These are phyloP conservation scores for Amylocarpus encephaloides DNA, from an alignment of 2,329 filamentous ascomycete species.

Conservation along the genomic window DNA sequence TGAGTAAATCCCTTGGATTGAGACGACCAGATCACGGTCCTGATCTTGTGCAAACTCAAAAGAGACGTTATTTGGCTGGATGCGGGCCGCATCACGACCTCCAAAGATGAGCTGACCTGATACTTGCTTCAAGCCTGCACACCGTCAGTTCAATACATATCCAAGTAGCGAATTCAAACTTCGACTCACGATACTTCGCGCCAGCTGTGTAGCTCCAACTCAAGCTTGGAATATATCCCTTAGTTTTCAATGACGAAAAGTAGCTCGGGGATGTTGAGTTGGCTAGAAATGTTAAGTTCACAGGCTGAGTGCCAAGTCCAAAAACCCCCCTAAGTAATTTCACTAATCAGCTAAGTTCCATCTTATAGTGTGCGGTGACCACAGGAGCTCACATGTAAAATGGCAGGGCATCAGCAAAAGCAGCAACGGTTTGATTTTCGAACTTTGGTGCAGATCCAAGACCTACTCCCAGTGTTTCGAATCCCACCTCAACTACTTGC, in stretches of 20 bases:
- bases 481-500: conserved; percentile 16
- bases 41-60: conserved; percentile 35
- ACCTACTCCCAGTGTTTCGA: conserved; percentile 5
- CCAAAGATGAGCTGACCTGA: conserved; percentile 36
- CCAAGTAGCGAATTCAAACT: no score
- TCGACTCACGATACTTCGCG: conserved; percentile 28
- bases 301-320: conserved; percentile 14
- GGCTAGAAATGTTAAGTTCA: conserved; percentile 10
- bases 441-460: background rate
- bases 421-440: conserved; percentile 10
- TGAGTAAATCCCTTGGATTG: conserved; percentile 29
- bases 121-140: conserved; percentile 29
- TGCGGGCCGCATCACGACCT: conserved; percentile 36
- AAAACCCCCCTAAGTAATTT: conserved; percentile 7
- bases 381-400: conserved; percentile 5
- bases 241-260: conserved; percentile 19
- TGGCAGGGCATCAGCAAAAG: background rate
- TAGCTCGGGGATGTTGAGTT: conserved; percentile 5
- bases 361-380: background rate
- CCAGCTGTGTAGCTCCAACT: conserved; percentile 39
- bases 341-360: background rate
- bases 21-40: conserved; percentile 33
- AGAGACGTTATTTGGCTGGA: conserved; percentile 31
- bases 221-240: conserved; percentile 28
- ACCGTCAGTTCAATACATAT: no score